phyloP scores from a whole-genome alignment of 352 stramenopile genomes.

The Blastocystis sp. region DNA sequence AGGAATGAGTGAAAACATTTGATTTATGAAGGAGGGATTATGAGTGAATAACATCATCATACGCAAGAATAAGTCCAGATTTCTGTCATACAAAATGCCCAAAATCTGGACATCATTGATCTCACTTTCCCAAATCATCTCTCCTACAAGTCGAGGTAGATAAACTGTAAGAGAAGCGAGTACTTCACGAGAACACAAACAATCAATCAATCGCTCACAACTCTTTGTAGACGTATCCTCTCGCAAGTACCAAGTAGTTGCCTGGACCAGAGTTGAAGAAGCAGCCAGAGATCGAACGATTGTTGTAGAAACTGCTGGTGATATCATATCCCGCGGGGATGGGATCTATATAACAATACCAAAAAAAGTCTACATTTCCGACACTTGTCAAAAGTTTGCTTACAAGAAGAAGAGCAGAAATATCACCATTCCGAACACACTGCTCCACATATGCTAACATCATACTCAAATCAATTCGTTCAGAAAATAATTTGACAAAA shows the following conservation, averaged over 20 bases:
- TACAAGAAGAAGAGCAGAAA: neutral
- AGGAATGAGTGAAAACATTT: neutral
- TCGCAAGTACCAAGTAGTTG: neutral
- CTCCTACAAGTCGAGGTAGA: neutral
- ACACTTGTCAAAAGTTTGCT: constrained; percentile 3
- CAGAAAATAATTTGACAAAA: neutral
- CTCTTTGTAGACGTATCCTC: neutral
- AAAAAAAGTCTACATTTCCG: neutral
- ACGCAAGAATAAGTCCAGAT: constrained; percentile 40
- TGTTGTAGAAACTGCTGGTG: neutral
- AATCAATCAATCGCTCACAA: neutral
- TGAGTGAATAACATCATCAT: constrained; percentile 27
- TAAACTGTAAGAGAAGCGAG: neutral
- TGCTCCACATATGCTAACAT: neutral
- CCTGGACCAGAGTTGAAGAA: neutral
- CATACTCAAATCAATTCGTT: neutral
- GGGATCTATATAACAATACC: constrained; percentile 13
- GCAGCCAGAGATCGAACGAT: neutral
- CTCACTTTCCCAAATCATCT: neutral
- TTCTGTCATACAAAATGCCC: neutral
- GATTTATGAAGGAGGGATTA: neutral
- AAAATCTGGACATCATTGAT: neutral
- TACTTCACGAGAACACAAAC: neutral
- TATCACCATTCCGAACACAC: neutral
- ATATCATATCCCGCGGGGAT: neutral